Base-by-base conservation (phyloP, 2,329 filamentous ascomycete genomes). In the Scopulariopsis brevicaulis region DNA sequence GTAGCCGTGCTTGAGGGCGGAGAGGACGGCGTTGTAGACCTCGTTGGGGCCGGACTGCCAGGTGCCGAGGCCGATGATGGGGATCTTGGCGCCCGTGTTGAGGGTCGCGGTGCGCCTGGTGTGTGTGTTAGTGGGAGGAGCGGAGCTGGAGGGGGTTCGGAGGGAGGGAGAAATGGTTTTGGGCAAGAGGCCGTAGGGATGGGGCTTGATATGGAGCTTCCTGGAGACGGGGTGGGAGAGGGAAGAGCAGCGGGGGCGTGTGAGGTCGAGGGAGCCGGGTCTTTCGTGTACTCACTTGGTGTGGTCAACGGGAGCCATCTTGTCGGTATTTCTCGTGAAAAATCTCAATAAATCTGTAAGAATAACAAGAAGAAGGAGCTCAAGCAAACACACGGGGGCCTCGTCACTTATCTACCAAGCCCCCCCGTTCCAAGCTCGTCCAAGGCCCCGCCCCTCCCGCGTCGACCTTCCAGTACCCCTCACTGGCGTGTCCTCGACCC, bases 1-100 rank as follows among this genome's bases (percentile, higher is more conserved):
- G 74, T 91, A 91, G 60, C 88, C 88, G 51, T 75, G 73, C 61
- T 76, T 76, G 32, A 91, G 77, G 28, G 87, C 87, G 40, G 76
- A 76, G 71, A 88, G 83, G 62, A 93, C 89, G 58, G 89, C 89
- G 57, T 81, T 73, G 64, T 81, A 77, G 58, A 90, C 86, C 71
- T 89, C 80, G 63, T 87, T 72, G 58, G 86, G 84, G 65, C 78
- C 70, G 54, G 87, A 89, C 67, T 90, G 87, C 87, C 88, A 92
- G 58, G 89, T 92, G 59, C 89, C 89, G 53, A 92, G 78, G 61
- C 87, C 88, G 63, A 92, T 72, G 64, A 85, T 84, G 59, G 87
- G 87, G 61, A 94, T 94, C 73, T 89, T 85, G 70, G 81, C 86
- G 60, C 89, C 89, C 57, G 84, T 86, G 74, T 89, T 88, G 70